These are phyloP conservation scores for Trichoderma erinaceum DNA, from an alignment of 495 filamentous ascomycete species.

Conservation along the genomic window DNA sequence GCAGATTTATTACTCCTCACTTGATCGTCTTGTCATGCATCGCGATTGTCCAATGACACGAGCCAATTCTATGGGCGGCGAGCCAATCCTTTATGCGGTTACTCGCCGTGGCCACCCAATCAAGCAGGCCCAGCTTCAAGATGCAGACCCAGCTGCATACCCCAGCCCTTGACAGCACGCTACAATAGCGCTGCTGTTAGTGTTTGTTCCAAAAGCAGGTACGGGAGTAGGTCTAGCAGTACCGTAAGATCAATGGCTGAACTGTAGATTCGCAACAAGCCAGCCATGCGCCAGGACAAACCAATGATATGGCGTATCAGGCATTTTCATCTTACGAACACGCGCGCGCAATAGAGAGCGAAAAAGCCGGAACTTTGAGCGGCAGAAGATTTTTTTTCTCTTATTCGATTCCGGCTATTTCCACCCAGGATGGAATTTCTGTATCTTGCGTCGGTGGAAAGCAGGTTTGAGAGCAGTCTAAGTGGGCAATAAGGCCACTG, in stretches of 20 bases:
- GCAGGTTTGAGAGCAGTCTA: background rate
- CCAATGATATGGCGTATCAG: no score
- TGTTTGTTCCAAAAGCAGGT: background rate
- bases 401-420: background rate
- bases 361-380: no score
- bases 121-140: background rate
- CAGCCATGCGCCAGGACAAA: no score
- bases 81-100: background rate
- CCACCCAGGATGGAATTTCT: background rate
- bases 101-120: background rate
- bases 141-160: background rate
- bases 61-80: background rate
- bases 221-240: no score
- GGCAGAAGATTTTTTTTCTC: background rate
- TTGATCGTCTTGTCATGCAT: background rate
- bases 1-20: background rate
- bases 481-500: conserved; percentile 9
- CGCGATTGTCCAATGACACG: background rate
- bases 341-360: no score
- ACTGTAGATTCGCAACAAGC: no score
- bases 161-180: background rate
- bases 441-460: background rate
- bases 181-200: no score
- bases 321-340: no score
- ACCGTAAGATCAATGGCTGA: no score